Percentiles rank a stretch among this genome's conserved stretches.
Conservation (phyloP, 2,329 filamentous ascomycete genomes). For the Diplocarpon mali region DNA sequence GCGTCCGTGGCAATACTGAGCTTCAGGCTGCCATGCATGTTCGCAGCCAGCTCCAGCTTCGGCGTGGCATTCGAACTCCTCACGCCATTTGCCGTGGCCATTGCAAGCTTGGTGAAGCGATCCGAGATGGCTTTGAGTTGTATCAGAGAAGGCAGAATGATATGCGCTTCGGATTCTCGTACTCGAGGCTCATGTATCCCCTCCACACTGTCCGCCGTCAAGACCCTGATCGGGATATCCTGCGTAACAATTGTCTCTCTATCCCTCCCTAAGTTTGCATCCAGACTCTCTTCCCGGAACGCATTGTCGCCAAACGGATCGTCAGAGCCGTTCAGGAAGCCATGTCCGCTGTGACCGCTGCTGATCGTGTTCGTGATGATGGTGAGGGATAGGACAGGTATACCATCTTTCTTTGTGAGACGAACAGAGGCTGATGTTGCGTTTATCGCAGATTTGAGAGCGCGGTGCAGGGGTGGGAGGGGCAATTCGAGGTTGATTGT, state of each 20-base stretch:
- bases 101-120: conserved; percentile 80
- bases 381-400: conserved; percentile 80
- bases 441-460: conserved; percentile 78
- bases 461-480: conserved; percentile 75
- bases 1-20: conserved; percentile 74
- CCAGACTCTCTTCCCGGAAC: conserved; percentile 39
- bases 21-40: conserved; percentile 83
- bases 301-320: conserved; percentile 36
- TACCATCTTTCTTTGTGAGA: conserved; percentile 82
- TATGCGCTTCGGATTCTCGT: conserved; percentile 86
- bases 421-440: conserved; percentile 75
- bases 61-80: conserved; percentile 31
- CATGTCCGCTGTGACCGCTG: conserved; percentile 32
- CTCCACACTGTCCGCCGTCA: conserved; percentile 74
- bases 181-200: conserved; percentile 88
- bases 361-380: conserved; percentile 65
- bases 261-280: conserved; percentile 51
- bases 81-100: conserved; percentile 30
- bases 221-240: conserved; percentile 87
- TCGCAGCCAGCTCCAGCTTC: conserved; percentile 78
- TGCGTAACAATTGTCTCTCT: conserved; percentile 90
- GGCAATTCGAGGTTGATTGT: conserved; percentile 95
- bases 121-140: conserved; percentile 93
- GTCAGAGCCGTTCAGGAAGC: conserved; percentile 18
- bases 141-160: conserved; percentile 73